A percentile compares a stretch with the other conserved stretches of the same genome.
Evolutionary conservation across 805 yeast genomes (phyloP).

Genomic region (Yarrowia sp.): DNA sequence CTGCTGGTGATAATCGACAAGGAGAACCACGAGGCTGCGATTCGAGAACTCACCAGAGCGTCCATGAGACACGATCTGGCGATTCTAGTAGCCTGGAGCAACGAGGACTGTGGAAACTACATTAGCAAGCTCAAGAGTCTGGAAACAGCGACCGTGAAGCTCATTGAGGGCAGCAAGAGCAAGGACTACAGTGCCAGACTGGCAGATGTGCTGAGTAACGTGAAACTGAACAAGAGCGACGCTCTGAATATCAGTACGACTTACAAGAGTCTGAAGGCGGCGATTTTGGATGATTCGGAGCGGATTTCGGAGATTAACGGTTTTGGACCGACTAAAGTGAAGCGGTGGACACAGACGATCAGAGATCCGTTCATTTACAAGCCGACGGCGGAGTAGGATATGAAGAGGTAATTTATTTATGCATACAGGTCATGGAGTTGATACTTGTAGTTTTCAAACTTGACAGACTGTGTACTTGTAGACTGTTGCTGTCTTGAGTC

Average conservation of each 20-base stretch:
- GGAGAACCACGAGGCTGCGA: slow-evolving; percentile 50
- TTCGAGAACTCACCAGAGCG: slow-evolving; percentile 49
- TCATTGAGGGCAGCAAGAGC: slow-evolving; percentile 45
- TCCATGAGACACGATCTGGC: slow-evolving; percentile 48
- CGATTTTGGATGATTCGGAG: slow-evolving; percentile 33
- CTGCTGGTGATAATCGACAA: slow-evolving; percentile 50
- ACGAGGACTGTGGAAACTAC: slow-evolving; percentile 51
- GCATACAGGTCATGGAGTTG: neutral
- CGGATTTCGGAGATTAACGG: slow-evolving; percentile 18
- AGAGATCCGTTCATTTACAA: slow-evolving; percentile 31
- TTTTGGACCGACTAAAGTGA: slow-evolving; percentile 32
- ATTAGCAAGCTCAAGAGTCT: slow-evolving; percentile 47
- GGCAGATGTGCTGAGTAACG: slow-evolving; percentile 46
- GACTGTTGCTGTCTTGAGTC: too few relatives aligned
- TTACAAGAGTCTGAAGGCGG: slow-evolving; percentile 47
- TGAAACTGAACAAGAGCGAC: slow-evolving; percentile 51
- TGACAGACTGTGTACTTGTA: too few relatives aligned
- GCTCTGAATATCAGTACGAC: slow-evolving; percentile 46
- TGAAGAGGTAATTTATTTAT: neutral
- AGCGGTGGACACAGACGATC: slow-evolving; percentile 19
- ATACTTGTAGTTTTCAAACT: too few relatives aligned
- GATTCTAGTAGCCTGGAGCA: slow-evolving; percentile 50
- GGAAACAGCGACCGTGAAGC: slow-evolving; percentile 46
- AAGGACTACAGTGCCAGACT: slow-evolving; percentile 47
- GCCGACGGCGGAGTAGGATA: neutral